Percentiles rank a stretch among this genome's conserved stretches.
Conservation (phyloP, 495 filamentous ascomycete species). For the Hypoxylon trugodes region DNA sequence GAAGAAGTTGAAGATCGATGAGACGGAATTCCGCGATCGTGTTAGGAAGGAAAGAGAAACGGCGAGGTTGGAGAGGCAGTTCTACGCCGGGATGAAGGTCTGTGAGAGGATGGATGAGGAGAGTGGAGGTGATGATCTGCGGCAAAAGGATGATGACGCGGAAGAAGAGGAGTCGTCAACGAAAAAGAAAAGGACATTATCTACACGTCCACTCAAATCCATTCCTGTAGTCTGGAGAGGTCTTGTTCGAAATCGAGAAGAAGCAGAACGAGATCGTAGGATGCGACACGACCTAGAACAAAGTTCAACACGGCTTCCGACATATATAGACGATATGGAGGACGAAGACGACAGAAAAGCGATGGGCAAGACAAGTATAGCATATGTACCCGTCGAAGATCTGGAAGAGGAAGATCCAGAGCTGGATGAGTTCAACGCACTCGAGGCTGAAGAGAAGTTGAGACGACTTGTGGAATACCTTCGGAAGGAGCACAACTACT, state of each 20-base stretch:
- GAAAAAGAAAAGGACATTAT: slow-evolving; percentile 57
- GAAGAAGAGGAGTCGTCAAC: slow-evolving; percentile 28
- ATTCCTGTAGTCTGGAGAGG: slow-evolving; percentile 85
- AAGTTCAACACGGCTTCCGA: slow-evolving; percentile 60
- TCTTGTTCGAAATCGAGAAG: slow-evolving; percentile 70
- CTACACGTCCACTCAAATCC: slow-evolving; percentile 57
- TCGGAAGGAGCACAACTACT: slow-evolving; percentile 77
- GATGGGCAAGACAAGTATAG: slow-evolving; percentile 51
- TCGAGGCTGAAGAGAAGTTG: slow-evolving; percentile 70
- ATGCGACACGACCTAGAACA: slow-evolving; percentile 75
- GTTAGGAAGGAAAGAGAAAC: slow-evolving; percentile 76
- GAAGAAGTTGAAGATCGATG: slow-evolving; percentile 69
- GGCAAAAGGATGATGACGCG: slow-evolving; percentile 28
- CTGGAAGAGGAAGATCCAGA: slow-evolving; percentile 85
- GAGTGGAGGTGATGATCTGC: slow-evolving; percentile 24
- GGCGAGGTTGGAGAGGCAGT: slow-evolving; percentile 69
- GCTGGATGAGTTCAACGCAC: slow-evolving; percentile 80
- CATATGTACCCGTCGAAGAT: slow-evolving; percentile 68
- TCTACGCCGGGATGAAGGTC: slow-evolving; percentile 81
- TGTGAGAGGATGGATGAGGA: slow-evolving; percentile 73
- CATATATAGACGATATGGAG: slow-evolving; percentile 61
- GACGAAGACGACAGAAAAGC: slow-evolving; percentile 61
- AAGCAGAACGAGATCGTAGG: slow-evolving; percentile 72
- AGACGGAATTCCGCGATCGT: slow-evolving; percentile 79
- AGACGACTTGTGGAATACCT: slow-evolving; percentile 71